Conservation (phyloP, 129 eudicot genomes). For the Rutidosis leptorrhynchoides region DNA sequence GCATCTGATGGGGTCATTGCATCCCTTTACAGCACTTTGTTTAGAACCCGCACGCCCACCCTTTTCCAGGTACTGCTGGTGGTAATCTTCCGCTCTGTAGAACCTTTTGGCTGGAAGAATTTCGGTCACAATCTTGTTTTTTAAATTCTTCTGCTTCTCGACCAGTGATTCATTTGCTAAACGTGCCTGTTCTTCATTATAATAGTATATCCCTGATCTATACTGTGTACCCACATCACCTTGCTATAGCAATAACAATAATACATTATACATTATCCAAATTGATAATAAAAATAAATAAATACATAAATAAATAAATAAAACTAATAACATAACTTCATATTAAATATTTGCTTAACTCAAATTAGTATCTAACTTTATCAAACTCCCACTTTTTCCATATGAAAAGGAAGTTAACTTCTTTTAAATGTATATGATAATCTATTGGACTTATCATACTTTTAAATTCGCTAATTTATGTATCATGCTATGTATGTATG, state of each 20-base stretch:
- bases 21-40: conserved; percentile 83
- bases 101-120: conserved; percentile 89
- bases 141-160: conserved; percentile 45
- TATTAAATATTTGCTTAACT: not conserved
- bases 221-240: conserved; percentile 87
- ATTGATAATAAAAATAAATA: too few species aligned
- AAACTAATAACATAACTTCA: not conserved
- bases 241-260: conserved; percentile 42
- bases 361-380: not conserved
- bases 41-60: conserved; percentile 59
- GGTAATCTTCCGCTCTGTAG: conserved; percentile 88
- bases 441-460: too few species aligned
- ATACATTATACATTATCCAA: not conserved
- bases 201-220: conserved; percentile 88
- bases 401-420: too few species aligned
- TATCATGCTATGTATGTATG: too few species aligned
- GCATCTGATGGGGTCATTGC: conserved; percentile 85
- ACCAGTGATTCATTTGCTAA: conserved; percentile 64
- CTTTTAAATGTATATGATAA: too few species aligned
- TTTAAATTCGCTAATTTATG: too few species aligned
- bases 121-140: conserved; percentile 58
- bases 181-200: conserved; percentile 58
- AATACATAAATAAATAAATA: too few species aligned
- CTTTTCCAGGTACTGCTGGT: conserved; percentile 88
- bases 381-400: not conserved